Evolutionary conservation across 2,329 filamentous ascomycete species (phyloP), one percentile per base, ranked within the genome.

Genomic region (Colletotrichum scovillei): DNA sequence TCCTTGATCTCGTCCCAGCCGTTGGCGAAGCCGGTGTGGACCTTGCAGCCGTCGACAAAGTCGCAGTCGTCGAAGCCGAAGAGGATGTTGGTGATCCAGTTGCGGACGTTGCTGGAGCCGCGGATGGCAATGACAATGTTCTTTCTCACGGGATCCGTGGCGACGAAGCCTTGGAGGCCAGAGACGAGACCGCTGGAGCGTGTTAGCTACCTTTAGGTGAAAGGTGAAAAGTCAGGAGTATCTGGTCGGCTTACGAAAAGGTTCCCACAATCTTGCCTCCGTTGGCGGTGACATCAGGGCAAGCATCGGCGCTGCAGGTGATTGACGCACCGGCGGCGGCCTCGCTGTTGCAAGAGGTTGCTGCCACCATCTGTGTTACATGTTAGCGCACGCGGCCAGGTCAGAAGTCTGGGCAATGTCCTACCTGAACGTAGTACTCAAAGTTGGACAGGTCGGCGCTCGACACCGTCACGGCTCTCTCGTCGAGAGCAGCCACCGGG

Each of bases 111-210:
- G 72, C 81, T 80, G 63, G 88, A 89, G 76, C 92, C 92, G 53
- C 90, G 88, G 81, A 92, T 86, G 38, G 89, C 85, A 55, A 92
- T 79, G 60, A 93, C 88, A 72, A 93, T 90, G 70, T 89, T 83
- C 67, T 84, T 76, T 75, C 84, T 85, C 28, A 78, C 79, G 22
- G 82, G 75, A 78, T 92, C 90, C 26, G 86, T 81, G 30, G 86
- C 85, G 26, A 91, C 83, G 70, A 88, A 88, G 69, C 87, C 89
- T 46, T 85, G 80, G 57, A 87, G 83, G 70, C 87, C 87, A 3
- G 87, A 85, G 30, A 77, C 38, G 11, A 73, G 59, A 7, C 84
- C 86, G 28, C 86, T 88, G 60, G 22, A 52, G 5, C 12, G 1
- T 14, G 38, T 72, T 30, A 67, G 64, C 5, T 9, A 5, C 32